Base-by-base conservation (phyloP, 768 basidiomycete species). In the Pleurotus eryngii region DNA sequence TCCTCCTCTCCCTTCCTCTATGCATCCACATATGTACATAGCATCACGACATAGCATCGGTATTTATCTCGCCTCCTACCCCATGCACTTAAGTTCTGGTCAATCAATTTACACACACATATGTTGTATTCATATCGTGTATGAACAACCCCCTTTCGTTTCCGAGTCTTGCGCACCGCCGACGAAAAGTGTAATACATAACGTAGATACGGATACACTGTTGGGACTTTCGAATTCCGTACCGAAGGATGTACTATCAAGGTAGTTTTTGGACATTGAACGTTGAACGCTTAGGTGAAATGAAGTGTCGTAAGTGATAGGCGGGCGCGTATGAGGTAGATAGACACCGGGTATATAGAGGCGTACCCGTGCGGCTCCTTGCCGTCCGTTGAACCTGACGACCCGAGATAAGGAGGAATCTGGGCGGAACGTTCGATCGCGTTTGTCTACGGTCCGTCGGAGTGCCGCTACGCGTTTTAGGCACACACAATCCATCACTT, bases 11-110 rank as follows among this genome's bases (percentile, higher is more conserved):
- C 24, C 43, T n/a, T 15, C 53, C 9, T 24, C 22, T 24, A 27
- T 45, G 17, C 43, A 46, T 14, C 27, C 27, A n/a, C 55, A 56
- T 56, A 30, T 56, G 51, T 54, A 54, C 39, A 54, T 54, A 54
- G 39, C 51, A 50, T 54, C 39, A 45, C n/a, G 42, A 22, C 49
- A 51, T 51, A 17, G 39, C 51, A 42, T 54, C 39, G 20, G 38
- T 54, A 54, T 54, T 42, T 54, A 54, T 54, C 51, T 42, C 17
- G 37, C n/a, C 27, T 17, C n/a, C 49, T n/a, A 39, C 35, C 38
- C 51, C 37, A 54, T 42, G 38, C 49, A 51, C 30, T 51, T 22
- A 51, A 22, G 49, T n/a, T 20, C 39, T 39, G 51, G 39, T 22
- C 37, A 40, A 18, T 35, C 30, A 35, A 35, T 35, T n/a, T 42